Evolutionary conservation across 768 basidiomycete species (phyloP), one percentile per base, ranked within the genome.

Genomic region (Cubamyces sp.): DNA sequence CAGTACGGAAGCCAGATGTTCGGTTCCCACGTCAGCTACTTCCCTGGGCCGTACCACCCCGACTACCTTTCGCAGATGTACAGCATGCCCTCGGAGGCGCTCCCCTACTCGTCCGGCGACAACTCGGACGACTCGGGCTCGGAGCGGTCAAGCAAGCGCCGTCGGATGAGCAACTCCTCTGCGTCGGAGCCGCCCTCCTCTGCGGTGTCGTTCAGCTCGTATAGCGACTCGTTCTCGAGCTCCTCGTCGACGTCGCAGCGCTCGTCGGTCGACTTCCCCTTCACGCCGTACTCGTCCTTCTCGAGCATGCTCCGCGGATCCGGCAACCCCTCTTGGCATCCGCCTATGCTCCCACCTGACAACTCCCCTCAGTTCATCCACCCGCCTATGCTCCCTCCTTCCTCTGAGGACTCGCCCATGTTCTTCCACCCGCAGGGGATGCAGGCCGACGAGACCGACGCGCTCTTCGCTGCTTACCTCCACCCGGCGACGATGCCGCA

Each of bases 21-120:
- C 72, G 70, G 67, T 61, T 79, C 74, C 76, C 77, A 64, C 68
- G 72, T 68, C 73, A 77, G 18, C 15, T 66, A 42, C 54, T 91
- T 81, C 72, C 87, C 90, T 3, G 89, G 90, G 0, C 88, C 89
- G 3, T 91, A 89, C 66, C 87, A 90, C 64, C 87, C 88, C 2
- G 90, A 91, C 68, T 86, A 88, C 58, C 74, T 90, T 14, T 75
- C 79, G 45, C 85, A 87, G 68, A 67, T 83, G 51, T 84, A 75
- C 68, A 72, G 75, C 42, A 65, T 80, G 0, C 72, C 78, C 1
- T 65, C 74, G 14, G 84, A 87, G 64, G 77, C 85, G 0, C 77
- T 88, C 7, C 84, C 84, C 0, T 87, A 84, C 66, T 74, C 82
- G 15, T 73, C 74, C 26, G 79, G 78, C 0, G 84, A 87, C 41